Evolutionary conservation across 768 basidiomycete species (phyloP).

Genomic region (Agrocybe praecox): DNA sequence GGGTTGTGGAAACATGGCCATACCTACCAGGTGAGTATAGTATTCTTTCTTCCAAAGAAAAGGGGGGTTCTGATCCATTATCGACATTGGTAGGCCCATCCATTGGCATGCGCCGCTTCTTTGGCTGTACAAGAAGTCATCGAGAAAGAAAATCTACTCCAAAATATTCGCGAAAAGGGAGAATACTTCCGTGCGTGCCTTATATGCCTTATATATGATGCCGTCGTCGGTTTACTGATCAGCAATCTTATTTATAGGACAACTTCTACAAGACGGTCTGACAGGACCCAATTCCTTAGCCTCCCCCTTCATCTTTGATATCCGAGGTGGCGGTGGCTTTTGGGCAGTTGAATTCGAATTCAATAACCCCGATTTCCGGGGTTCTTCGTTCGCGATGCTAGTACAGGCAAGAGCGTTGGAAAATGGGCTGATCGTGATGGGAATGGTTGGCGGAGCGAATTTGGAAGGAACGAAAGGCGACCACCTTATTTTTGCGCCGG

Average conservation of each 20-base stretch:
- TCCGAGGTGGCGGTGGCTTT: constrained; percentile 84
- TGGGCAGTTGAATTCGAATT: constrained; percentile 88
- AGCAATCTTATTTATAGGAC: constrained; percentile 25
- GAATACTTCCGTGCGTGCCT: constrained; percentile 49
- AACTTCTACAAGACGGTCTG: constrained; percentile 57
- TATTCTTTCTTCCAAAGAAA: neutral
- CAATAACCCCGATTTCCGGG: constrained; percentile 52
- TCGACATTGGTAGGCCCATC: constrained; percentile 54
- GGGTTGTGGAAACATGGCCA: constrained; percentile 86
- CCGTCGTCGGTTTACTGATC: too few relatives aligned
- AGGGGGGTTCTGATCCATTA: neutral
- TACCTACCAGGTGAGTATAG: constrained; percentile 67
- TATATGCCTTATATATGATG: neutral
- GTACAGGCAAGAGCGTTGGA: constrained; percentile 71
- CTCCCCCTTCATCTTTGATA: constrained; percentile 72
- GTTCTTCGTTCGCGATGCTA: constrained; percentile 61
- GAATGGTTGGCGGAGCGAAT: constrained; percentile 69
- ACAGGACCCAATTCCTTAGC: constrained; percentile 55
- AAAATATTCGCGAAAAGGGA: constrained; percentile 62
- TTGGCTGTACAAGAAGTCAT: constrained; percentile 83
- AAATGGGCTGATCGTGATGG: constrained; percentile 74
- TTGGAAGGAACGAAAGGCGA: constrained; percentile 73
- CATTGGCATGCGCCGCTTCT: constrained; percentile 75
- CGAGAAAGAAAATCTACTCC: constrained; percentile 67
- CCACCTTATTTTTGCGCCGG: constrained; percentile 74